Evolutionary conservation across 768 basidiomycete species (phyloP).

Genomic region (Mrakia blollopis): DNA sequence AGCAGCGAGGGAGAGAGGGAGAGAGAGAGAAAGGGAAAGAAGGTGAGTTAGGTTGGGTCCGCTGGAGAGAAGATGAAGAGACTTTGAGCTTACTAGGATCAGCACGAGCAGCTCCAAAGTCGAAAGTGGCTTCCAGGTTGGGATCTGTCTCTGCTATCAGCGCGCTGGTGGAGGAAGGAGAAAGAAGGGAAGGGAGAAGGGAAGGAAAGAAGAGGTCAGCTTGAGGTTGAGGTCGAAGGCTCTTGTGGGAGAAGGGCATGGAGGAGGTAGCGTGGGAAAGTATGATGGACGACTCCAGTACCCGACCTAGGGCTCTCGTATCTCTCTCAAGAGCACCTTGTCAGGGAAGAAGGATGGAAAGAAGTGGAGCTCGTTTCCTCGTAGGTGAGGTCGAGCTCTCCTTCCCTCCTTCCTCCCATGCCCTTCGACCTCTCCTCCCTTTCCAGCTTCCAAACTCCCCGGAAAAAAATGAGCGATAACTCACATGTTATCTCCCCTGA

Average conservation of each 20-base stretch:
- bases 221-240: background rate
- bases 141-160: slow-evolving; percentile 48
- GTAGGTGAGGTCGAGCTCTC: background rate
- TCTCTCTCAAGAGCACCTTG: no score
- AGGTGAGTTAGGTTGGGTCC: background rate
- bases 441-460: background rate
- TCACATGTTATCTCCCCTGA: slow-evolving; percentile 97
- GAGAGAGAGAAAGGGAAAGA: no score
- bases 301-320: no score
- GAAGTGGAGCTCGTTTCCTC: background rate
- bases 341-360: background rate
- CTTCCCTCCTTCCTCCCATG: background rate
- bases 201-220: background rate
- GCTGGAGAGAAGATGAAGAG: background rate
- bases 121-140: slow-evolving; percentile 77
- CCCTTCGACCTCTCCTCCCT: no score
- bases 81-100: slow-evolving; percentile 58
- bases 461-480: background rate
- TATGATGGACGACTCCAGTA: no score
- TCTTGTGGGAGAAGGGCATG: background rate
- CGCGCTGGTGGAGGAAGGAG: slow-evolving; percentile 41
- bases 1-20: background rate
- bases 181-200: background rate
- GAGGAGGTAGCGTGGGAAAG: no score
- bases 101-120: slow-evolving; percentile 74